These are phyloP conservation scores for Thozetella sp. DNA, from an alignment of 495 filamentous ascomycete genomes.

Conservation along the genomic window DNA sequence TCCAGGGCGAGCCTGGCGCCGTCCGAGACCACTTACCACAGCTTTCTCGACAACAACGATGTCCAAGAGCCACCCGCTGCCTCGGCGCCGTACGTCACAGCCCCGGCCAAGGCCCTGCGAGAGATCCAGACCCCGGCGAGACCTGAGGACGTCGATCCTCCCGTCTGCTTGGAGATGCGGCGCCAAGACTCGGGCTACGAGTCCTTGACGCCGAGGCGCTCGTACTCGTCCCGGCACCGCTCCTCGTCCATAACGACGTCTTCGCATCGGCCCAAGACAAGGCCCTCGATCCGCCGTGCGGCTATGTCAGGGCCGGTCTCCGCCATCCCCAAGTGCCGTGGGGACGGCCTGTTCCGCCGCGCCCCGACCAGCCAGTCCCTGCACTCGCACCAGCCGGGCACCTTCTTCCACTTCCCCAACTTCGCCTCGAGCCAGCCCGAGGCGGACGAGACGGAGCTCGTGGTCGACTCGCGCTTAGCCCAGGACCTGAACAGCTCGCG, in stretches of 20 bases:
- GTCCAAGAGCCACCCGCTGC: conserved; percentile 24
- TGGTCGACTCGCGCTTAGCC: not conserved
- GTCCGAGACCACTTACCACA: conserved; percentile 47
- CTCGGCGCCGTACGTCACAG: conserved; percentile 8
- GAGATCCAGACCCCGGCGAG: not conserved
- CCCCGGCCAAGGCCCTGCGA: conserved; percentile 7
- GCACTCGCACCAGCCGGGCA: conserved; percentile 23
- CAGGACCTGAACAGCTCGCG: conserved; percentile 2
- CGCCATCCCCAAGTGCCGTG: conserved; percentile 18
- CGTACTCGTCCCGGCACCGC: conserved; percentile 19
- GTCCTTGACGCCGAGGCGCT: conserved; percentile 31
- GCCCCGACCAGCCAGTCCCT: conserved; percentile 9
- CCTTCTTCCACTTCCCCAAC: conserved; percentile 48
- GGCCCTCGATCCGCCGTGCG: conserved; percentile 32
- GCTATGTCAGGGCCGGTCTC: conserved; percentile 28
- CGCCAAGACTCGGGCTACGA: conserved; percentile 54
- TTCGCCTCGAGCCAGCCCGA: conserved; percentile 43
- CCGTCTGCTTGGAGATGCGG: conserved; percentile 31
- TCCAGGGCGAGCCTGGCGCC: conserved; percentile 39
- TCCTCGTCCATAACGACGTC: conserved; percentile 24
- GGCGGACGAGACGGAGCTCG: conserved; percentile 13
- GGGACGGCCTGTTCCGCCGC: conserved; percentile 23
- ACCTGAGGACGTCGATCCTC: conserved; percentile 12
- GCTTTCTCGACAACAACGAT: conserved; percentile 45
- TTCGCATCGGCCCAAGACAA: conserved; percentile 27